Evolutionary conservation across 202 grass and related monocot genomes (phyloP).

Genomic region (Eragrostis tef): DNA sequence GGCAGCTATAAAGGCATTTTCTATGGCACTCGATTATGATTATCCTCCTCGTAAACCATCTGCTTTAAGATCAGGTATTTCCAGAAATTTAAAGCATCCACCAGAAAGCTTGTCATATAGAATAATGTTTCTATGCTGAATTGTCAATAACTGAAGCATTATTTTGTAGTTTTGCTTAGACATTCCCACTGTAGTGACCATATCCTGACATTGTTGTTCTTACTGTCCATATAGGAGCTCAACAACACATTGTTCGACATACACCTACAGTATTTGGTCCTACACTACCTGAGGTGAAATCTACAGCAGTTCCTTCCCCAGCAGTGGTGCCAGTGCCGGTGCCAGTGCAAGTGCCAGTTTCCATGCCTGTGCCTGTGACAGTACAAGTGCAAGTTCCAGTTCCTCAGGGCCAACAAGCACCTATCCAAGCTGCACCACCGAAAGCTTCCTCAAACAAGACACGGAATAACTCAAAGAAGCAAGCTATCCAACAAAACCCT

Average conservation of each 20-base stretch:
- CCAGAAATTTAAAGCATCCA: conserved; percentile 7
- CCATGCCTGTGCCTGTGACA: conserved; percentile 35
- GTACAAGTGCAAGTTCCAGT: conserved; percentile 39
- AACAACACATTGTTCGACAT: conserved; percentile 48
- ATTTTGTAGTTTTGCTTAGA: conserved; percentile 16
- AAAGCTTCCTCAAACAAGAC: conserved; percentile 62
- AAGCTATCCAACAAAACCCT: conserved; percentile 49
- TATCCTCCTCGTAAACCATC: conserved; percentile 29
- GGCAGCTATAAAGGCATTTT: conserved; percentile 62
- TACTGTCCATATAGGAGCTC: conserved; percentile 45
- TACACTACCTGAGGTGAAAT: conserved; percentile 39
- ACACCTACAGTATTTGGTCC: conserved; percentile 41
- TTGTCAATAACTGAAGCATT: conserved; percentile 34
- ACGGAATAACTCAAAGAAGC: conserved; percentile 57
- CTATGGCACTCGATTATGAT: conserved; percentile 52
- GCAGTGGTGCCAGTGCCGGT: not conserved
- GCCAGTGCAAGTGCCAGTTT: conserved; percentile 31
- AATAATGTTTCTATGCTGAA: conserved; percentile 30
- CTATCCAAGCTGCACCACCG: conserved; percentile 42
- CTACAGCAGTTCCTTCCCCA: conserved; percentile 31
- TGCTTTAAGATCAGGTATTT: conserved; percentile 54
- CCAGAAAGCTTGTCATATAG: conserved; percentile 11
- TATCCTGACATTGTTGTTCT: conserved; percentile 31
- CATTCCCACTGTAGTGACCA: not conserved
- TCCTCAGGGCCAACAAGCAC: conserved; percentile 55